phyloP scores from a whole-genome alignment of 805 yeast genomes.

The Jamesozyma piceae region DNA sequence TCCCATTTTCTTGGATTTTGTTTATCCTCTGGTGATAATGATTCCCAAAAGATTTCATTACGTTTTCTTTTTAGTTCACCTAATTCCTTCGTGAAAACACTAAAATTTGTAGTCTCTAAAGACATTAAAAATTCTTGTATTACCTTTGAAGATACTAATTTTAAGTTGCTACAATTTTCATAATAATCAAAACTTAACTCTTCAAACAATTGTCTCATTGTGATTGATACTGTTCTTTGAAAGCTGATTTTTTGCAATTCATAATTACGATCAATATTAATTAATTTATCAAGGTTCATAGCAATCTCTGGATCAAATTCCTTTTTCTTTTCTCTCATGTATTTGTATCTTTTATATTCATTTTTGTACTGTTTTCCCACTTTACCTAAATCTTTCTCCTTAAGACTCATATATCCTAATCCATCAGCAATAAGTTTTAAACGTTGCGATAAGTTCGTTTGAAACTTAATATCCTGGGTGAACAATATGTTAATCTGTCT shows the following conservation, averaged over 20 bases:
- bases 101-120: constrained; percentile 12
- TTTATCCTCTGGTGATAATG: constrained; percentile 14
- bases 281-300: constrained; percentile 17
- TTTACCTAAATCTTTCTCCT: constrained; percentile 20
- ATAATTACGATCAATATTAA: constrained; percentile 14
- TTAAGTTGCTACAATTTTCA: constrained; percentile 18
- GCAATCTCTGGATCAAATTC: constrained; percentile 18
- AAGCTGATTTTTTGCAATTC: constrained; percentile 15
- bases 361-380: constrained; percentile 13
- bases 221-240: constrained; percentile 17
- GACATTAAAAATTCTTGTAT: constrained; percentile 15
- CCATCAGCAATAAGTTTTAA: constrained; percentile 12
- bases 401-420: constrained; percentile 17
- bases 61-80: constrained; percentile 19
- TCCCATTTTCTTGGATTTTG: constrained; percentile 18
- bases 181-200: constrained; percentile 20
- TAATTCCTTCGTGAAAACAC: constrained; percentile 14
- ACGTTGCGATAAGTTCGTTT: constrained; percentile 14
- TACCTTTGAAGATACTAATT: constrained; percentile 14
- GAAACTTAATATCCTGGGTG: constrained; percentile 16
- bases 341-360: constrained; percentile 15
- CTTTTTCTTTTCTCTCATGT: constrained; percentile 9
- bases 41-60: constrained; percentile 21
- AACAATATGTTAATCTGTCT: constrained; percentile 18
- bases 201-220: constrained; percentile 19